Conservation (phyloP, 441 rosid species). For the Eruca vesicaria region DNA sequence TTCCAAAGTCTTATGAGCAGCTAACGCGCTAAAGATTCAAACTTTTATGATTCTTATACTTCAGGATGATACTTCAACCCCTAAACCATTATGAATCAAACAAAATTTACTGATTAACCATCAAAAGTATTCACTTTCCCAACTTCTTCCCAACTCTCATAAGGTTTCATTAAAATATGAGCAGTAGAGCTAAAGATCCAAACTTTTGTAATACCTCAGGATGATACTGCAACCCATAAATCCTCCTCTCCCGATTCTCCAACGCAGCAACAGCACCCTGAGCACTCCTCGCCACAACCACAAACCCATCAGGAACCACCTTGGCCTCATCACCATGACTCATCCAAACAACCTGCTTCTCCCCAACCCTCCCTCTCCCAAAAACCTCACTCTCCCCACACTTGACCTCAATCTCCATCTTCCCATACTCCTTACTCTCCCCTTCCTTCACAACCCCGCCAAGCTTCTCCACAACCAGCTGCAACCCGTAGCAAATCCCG, state of each 20-base stretch:
- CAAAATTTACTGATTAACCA: neutral
- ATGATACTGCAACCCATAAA: constrained; percentile 88
- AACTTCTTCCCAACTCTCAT: neutral
- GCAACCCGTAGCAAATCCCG: constrained; percentile 87
- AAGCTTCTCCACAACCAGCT: constrained; percentile 73
- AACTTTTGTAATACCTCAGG: constrained; percentile 61
- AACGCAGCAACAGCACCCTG: constrained; percentile 87
- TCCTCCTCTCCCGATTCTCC: constrained; percentile 57
- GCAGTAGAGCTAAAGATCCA: neutral
- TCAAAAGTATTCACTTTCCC: neutral
- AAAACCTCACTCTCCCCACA: constrained; percentile 45
- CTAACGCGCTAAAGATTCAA: too few species aligned
- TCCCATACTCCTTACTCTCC: constrained; percentile 83
- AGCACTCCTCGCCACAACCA: constrained; percentile 69
- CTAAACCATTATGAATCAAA: neutral
- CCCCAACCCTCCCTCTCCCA: constrained; percentile 60
- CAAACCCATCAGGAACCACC: constrained; percentile 68
- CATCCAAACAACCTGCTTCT: constrained; percentile 88
- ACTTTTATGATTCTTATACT: too few species aligned
- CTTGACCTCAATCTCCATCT: constrained; percentile 83
- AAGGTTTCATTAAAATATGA: neutral
- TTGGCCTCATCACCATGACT: constrained; percentile 90
- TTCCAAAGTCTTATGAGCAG: too few species aligned
- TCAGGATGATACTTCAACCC: neutral
- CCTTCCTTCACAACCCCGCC: constrained; percentile 80